Conservation (phyloP, 371 early-diverging fungal species). For the Neoconidiobolus thromboides region DNA sequence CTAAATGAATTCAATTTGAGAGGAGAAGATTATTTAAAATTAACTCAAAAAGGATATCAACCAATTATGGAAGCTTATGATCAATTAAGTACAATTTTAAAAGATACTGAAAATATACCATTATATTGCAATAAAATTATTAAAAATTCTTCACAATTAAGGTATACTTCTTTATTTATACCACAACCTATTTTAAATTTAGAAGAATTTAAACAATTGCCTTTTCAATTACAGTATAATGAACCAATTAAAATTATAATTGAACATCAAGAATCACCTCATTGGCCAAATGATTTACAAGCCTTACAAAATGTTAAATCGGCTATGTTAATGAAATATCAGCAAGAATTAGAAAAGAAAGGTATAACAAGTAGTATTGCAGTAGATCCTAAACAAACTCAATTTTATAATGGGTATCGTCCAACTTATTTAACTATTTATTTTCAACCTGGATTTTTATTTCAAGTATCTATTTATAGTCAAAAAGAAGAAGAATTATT, state of each 20-base stretch:
- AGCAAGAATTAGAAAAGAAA: slow-evolving; percentile 20
- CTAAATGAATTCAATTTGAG: slow-evolving; percentile 23
- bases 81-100: slow-evolving; percentile 41
- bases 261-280: slow-evolving; percentile 59
- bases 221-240: slow-evolving; percentile 34
- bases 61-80: slow-evolving; percentile 46
- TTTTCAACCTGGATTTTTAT: no score
- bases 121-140: slow-evolving; percentile 48
- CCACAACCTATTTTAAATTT: slow-evolving; percentile 49
- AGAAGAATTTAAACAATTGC: slow-evolving; percentile 14
- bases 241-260: slow-evolving; percentile 60
- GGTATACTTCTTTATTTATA: slow-evolving; percentile 52
- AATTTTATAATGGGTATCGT: no score
- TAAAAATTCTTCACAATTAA: slow-evolving; percentile 39
- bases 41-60: slow-evolving; percentile 39
- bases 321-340: slow-evolving; percentile 59
- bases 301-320: slow-evolving; percentile 81
- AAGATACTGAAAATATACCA: slow-evolving; percentile 44
- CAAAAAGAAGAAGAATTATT: no score
- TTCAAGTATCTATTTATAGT: no score
- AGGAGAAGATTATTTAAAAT: slow-evolving; percentile 23
- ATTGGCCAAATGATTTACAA: slow-evolving; percentile 76
- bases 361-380: no score
- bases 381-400: no score
- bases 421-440: no score